Percentiles rank a stretch among this genome's conserved stretches.
Evolutionary conservation across 352 stramenopile species (phyloP).

Genomic region (Thalassiosira delicatula): DNA sequence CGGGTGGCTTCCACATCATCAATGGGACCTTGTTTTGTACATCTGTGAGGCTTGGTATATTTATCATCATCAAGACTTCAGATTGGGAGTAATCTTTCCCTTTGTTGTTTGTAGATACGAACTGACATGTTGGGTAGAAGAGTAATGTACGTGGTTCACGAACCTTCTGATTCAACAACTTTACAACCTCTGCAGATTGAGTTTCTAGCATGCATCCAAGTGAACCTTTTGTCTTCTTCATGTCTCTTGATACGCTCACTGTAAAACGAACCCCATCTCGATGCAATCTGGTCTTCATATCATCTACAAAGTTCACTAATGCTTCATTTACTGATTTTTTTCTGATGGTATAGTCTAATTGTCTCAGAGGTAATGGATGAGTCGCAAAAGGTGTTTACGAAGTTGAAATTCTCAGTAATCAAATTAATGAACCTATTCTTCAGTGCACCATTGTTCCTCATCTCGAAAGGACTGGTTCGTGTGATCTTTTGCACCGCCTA

Average conservation of each 20-base stretch:
- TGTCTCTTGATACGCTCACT: background rate
- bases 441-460: too few relatives aligned
- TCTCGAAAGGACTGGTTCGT: too few relatives aligned
- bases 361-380: background rate
- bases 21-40: too few relatives aligned
- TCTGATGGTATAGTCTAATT: background rate
- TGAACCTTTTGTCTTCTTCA: slow-evolving; percentile 1
- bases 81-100: too few relatives aligned
- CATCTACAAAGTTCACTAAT: background rate
- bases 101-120: too few relatives aligned
- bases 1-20: too few relatives aligned
- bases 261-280: background rate
- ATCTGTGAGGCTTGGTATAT: too few relatives aligned
- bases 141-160: too few relatives aligned
- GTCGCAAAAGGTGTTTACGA: background rate
- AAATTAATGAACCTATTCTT: too few relatives aligned
- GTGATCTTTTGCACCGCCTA: too few relatives aligned
- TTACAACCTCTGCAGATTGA: slow-evolving; percentile 3
- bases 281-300: background rate
- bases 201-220: background rate
- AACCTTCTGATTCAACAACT: slow-evolving; percentile 8
- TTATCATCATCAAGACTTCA: too few relatives aligned
- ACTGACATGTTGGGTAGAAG: too few relatives aligned
- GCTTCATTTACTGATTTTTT: background rate
- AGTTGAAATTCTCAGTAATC: background rate